These are phyloP conservation scores for Hypomontagnella submonticulosa DNA, from an alignment of 495 filamentous ascomycete genomes.

Conservation along the genomic window DNA sequence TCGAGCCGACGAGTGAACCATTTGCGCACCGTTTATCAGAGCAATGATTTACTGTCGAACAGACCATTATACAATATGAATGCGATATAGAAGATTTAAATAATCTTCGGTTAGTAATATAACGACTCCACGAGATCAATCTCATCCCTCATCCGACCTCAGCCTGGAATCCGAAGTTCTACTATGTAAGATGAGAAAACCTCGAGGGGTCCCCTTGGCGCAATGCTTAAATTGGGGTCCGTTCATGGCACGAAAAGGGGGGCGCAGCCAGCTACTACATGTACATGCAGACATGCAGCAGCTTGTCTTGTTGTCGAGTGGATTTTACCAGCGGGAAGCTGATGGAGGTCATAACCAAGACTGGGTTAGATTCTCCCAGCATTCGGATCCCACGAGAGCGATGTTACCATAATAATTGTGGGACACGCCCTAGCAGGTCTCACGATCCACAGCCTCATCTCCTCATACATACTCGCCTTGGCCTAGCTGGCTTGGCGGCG, in stretches of 20 bases:
- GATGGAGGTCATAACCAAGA: constrained; percentile 35
- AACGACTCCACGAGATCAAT: background rate
- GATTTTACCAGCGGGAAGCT: constrained; percentile 28
- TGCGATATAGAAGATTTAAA: too few species aligned
- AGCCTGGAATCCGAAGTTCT: constrained; percentile 8
- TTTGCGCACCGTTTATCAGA: too few species aligned
- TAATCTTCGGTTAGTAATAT: too few species aligned
- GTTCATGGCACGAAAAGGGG: constrained; percentile 8
- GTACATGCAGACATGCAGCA: constrained; percentile 2
- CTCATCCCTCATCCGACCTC: constrained; percentile 8
- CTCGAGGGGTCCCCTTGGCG: constrained; percentile 1
- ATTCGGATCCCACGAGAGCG: constrained; percentile 36
- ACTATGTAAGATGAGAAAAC: constrained; percentile 15
- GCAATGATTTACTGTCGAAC: too few species aligned
- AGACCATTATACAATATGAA: too few species aligned
- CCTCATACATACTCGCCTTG: constrained; percentile 17
- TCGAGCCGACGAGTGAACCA: too few species aligned
- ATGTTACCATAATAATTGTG: constrained; percentile 5
- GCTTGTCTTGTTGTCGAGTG: constrained; percentile 2
- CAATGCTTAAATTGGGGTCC: constrained; percentile 14
- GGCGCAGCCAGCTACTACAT: constrained; percentile 17
- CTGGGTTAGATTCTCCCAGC: constrained; percentile 19
- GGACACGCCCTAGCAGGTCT: constrained; percentile 23
- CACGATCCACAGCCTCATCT: constrained; percentile 40
- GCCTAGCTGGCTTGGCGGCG: constrained; percentile 16